phyloP scores from a whole-genome alignment of 2,329 filamentous ascomycete genomes.

The Colletotrichum echinochloae region DNA sequence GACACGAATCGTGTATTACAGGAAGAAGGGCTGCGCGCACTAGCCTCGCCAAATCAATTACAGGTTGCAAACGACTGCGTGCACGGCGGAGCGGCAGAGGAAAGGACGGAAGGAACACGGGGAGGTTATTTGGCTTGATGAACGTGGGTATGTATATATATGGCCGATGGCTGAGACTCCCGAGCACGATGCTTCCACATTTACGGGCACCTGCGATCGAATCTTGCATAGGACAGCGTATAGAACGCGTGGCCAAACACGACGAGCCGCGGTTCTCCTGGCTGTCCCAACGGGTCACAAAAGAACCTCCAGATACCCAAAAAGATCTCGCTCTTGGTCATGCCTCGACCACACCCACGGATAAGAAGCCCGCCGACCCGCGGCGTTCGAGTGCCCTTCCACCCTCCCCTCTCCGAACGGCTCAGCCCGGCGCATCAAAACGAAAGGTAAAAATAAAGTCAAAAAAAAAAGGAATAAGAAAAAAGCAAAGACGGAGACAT shows the following conservation, averaged over 20 bases:
- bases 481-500: background rate
- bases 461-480: background rate
- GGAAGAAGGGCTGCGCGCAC: background rate
- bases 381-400: background rate
- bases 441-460: background rate
- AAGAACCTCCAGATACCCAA: background rate
- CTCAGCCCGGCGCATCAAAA: slow-evolving; percentile 15
- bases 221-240: background rate
- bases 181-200: background rate
- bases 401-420: background rate
- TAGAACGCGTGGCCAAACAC: background rate
- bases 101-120: background rate
- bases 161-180: background rate
- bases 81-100: no score
- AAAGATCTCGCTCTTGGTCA: background rate
- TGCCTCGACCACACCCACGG: background rate
- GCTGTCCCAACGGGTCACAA: background rate
- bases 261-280: background rate
- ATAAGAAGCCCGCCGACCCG: background rate
- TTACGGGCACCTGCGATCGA: background rate
- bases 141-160: no score
- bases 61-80: no score
- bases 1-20: background rate
- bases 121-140: background rate
- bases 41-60: no score